Evolutionary conservation across 495 filamentous ascomycete species (phyloP), one percentile per base, ranked within the genome.

Genomic region (Hyaloscypha hepaticicola): DNA sequence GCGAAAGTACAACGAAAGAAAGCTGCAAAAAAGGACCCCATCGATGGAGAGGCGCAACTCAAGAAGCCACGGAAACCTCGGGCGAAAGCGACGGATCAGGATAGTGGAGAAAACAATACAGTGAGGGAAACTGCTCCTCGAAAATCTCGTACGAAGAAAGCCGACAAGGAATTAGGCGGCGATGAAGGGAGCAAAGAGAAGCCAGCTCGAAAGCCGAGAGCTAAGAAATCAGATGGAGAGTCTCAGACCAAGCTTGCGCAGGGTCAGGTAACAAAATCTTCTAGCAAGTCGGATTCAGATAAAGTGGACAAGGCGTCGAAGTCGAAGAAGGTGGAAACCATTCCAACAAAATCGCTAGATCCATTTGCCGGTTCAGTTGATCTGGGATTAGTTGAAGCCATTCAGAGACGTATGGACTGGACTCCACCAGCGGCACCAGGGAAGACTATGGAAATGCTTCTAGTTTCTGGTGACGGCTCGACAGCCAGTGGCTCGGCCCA

Each of bases 381-480:
- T 26, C 33, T 71, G 22, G 60, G 67, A 14, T 64, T 81, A 14
- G 81, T 83, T 41, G 74, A 77, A 51, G 86, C 85, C 3, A 72
- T 83, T 4, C 75, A 69, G 27, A 76, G 85, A 58, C 77, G 82
- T 58, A 69, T 71, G 11, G 75, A 83, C 65, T 90, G 87, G 87
- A 89, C 87, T 6, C 82, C 82, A 16, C 86, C 85, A 67, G 5
- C 41, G 51, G 19, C 58, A 0, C 57, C 24, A 25, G 26, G 24
- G 0, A 58, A 56, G 6, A 24, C 53, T 28, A 49, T 59, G 6
- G 57, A 48, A 52, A 51, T 58, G 25, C 62, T 29, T 24, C 51
- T 55, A 11, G 55, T 19, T 49, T 28, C 16, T 1, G n/a, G 9
- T 11, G 49, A 53, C 72, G 21, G 62, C 76, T 25, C 78, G 28